These are phyloP conservation scores for Lactifluus echinatus DNA, from an alignment of 768 basidiomycete genomes.

Conservation along the genomic window DNA sequence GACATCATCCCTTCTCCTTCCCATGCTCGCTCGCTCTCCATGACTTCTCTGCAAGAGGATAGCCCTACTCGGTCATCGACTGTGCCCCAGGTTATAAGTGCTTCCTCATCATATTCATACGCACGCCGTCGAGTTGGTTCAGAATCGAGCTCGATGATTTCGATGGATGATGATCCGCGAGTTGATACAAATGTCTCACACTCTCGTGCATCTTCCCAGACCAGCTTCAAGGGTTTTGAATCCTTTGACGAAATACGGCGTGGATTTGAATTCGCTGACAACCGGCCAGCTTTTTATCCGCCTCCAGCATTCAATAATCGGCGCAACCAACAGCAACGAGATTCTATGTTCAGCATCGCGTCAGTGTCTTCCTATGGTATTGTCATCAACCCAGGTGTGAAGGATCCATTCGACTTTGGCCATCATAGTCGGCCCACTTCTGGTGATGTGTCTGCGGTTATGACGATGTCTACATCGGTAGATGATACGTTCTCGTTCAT, in stretches of 20 bases:
- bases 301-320: conserved; percentile 33
- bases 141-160: conserved; percentile 34
- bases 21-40: conserved; percentile 42
- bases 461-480: conserved; percentile 33
- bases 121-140: conserved; percentile 35
- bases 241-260: conserved; percentile 74
- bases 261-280: conserved; percentile 63
- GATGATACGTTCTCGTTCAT: conserved; percentile 73
- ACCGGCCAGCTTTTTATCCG: conserved; percentile 60
- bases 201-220: conserved; percentile 36
- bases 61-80: conserved; percentile 26
- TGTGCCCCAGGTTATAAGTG: conserved; percentile 17
- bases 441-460: conserved; percentile 49
- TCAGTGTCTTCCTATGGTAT: conserved; percentile 74
- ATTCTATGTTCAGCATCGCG: conserved; percentile 64
- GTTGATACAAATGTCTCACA: conserved; percentile 23
- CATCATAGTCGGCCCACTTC: conserved; percentile 46
- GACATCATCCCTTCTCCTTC: conserved; percentile 67
- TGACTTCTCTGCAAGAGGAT: conserved; percentile 31
- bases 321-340: conserved; percentile 38
- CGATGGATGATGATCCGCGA: conserved; percentile 24
- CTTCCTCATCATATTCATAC: conserved; percentile 29
- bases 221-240: conserved; percentile 65
- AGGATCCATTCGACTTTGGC: conserved; percentile 70
- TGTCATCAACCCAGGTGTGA: conserved; percentile 50